Percentiles rank a stretch among this genome's conserved stretches.
Evolutionary conservation across 805 yeast genomes (phyloP).

Genomic region (Wickerhamomyces queroliae): DNA sequence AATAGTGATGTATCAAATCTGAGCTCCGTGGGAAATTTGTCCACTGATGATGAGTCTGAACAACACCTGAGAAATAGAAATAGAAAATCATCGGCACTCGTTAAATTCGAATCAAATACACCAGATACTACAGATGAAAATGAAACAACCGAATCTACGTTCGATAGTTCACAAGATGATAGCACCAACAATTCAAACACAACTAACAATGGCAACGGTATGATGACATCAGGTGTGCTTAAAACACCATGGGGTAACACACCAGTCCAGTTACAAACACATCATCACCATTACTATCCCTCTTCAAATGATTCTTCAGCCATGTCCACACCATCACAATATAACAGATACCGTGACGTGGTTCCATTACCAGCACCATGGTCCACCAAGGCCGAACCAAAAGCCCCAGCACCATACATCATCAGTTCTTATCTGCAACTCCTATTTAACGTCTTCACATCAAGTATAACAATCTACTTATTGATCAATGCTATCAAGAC

Average conservation of each 20-base stretch:
- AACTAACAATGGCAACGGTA: not conserved
- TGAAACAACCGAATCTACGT: not conserved
- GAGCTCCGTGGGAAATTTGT: no score
- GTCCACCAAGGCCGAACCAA: slow-evolving; percentile 46
- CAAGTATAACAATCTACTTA: slow-evolving; percentile 38
- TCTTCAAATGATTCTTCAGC: not conserved
- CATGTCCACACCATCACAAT: not conserved
- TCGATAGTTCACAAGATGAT: not conserved
- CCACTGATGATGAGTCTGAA: no score
- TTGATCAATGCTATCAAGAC: slow-evolving; percentile 39
- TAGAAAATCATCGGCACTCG: no score
- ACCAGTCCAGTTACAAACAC: slow-evolving; percentile 28
- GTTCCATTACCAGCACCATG: slow-evolving; percentile 51
- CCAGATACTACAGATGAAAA: no score
- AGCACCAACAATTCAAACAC: not conserved
- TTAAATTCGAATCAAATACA: no score
- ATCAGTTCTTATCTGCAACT: slow-evolving; percentile 60
- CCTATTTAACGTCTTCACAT: slow-evolving; percentile 40
- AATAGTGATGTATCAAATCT: no score
- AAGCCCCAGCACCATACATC: slow-evolving; percentile 47
- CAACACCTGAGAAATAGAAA: no score
- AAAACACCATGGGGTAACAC: slow-evolving; percentile 8
- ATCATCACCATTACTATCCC: slow-evolving; percentile 41
- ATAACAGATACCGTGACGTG: slow-evolving; percentile 3
- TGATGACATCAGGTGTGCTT: not conserved